Evolutionary conservation across 331 rosid species (phyloP), one percentile per base, ranked within the genome.

Genomic region (Acacia pycnantha): DNA sequence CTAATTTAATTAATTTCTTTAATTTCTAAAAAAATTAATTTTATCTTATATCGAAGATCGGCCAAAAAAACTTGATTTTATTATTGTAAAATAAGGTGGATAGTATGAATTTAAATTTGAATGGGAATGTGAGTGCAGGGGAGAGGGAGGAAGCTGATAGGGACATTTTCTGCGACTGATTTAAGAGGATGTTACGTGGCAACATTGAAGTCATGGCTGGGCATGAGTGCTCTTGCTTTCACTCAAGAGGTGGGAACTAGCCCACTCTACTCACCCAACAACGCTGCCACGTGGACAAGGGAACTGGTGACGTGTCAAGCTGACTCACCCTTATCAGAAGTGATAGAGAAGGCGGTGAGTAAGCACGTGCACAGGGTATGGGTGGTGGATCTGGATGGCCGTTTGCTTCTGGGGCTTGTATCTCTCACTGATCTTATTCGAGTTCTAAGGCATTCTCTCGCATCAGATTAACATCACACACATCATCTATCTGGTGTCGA

Each of bases 111-210:
- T n/a, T n/a, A n/a, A n/a, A n/a, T n/a, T 3, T 50, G 16, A 4
- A 15, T 4, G 21, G 18, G 15, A 15, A 15, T 16, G 56, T 50
- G 56, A 7, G 2, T 16, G 56, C 19, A 51, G 22, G 58, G 58
- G 2, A 51, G 58, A 51, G 4, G 22, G 8, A 51, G 58, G n/a
- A 51, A 51, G 81, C 84, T 91, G 3, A 44, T 90, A 8, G 98
- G 98, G 5, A 92, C 97, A 70, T 90, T 93, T 40, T 93, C 97
- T 0, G 89, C 92, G 0, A 95, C 97, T 14, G 99, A 93, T 82
- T 77, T 92, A 62, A 90, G 88, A 77, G 97, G 97, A 3, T 89
- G 98, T 70, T 85, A 83, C 76, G 43, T 92, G 4, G 85, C 88
- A 19, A 83, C 94, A 8, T 82, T 95, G 77, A 86, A 93, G 26